Evolutionary conservation across 2,329 filamentous ascomycete species (phyloP).

Genomic region (Aspergillus hiratsukae): DNA sequence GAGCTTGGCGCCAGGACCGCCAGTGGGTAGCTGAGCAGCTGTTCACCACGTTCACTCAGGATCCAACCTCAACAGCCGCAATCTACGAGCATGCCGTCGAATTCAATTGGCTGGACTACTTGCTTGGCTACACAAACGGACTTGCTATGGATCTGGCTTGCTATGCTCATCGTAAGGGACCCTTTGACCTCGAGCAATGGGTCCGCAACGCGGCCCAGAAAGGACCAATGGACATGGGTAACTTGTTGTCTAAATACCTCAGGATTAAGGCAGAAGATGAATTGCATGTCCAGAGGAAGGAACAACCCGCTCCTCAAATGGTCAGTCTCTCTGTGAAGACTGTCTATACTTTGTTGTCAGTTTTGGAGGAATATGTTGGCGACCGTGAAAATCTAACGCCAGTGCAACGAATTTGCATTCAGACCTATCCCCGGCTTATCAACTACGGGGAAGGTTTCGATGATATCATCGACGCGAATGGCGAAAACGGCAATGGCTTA

Average conservation of each 20-base stretch:
- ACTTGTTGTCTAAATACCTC: conserved; percentile 72
- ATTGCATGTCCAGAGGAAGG: conserved; percentile 64
- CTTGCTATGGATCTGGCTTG: conserved; percentile 86
- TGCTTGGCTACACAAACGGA: conserved; percentile 73
- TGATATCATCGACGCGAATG: conserved; percentile 83
- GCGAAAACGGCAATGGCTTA: conserved; percentile 73
- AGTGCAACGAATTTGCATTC: conserved; percentile 83
- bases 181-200: conserved; percentile 80
- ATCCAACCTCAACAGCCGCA: conserved; percentile 62
- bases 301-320: conserved; percentile 62
- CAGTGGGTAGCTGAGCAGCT: conserved; percentile 80
- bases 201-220: conserved; percentile 64
- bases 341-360: conserved; percentile 72
- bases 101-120: conserved; percentile 77
- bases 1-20: conserved; percentile 85
- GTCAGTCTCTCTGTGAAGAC: conserved; percentile 80
- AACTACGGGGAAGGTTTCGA: conserved; percentile 94
- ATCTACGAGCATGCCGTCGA: conserved; percentile 77
- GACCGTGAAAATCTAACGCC: conserved; percentile 67
- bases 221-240: conserved; percentile 62
- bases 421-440: conserved; percentile 87
- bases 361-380: conserved; percentile 64
- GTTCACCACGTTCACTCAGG: conserved; percentile 67
- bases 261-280: conserved; percentile 81
- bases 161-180: conserved; percentile 72